Percentiles rank a stretch among this genome's conserved stretches.
These are phyloP conservation scores for Coniochaeta sp. DNA, from an alignment of 2,329 filamentous ascomycete species.

Conservation along the genomic window DNA sequence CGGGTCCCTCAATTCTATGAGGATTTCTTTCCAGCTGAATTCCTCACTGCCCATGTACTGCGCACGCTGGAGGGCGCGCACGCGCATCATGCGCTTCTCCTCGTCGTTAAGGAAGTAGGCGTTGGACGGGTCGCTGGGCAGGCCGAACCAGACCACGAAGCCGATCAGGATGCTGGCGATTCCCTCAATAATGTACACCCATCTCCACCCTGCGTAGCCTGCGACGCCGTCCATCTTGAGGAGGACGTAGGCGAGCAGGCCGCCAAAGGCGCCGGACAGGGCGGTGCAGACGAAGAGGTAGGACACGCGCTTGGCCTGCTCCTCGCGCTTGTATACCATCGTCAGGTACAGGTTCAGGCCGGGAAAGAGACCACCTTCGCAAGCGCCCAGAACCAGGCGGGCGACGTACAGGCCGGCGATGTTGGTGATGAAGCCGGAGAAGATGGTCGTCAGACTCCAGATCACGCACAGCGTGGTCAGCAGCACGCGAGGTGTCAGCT, in stretches of 20 bases:
- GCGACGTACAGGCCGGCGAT: slow-evolving; percentile 33
- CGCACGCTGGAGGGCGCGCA: slow-evolving; percentile 33
- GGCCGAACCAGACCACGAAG: slow-evolving; percentile 33
- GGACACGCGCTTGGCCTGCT: slow-evolving; percentile 45
- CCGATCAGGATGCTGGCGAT: slow-evolving; percentile 33
- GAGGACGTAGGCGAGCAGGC: slow-evolving; percentile 50
- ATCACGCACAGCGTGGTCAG: slow-evolving; percentile 18
- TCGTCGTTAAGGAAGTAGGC: slow-evolving; percentile 40
- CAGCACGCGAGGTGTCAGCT: slow-evolving; percentile 8
- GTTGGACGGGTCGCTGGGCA: slow-evolving; percentile 36
- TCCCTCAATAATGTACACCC: slow-evolving; percentile 37
- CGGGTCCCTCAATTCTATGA: slow-evolving; percentile 36
- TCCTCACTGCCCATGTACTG: slow-evolving; percentile 41
- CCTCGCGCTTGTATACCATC: slow-evolving; percentile 48
- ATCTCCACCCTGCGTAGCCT: slow-evolving; percentile 38
- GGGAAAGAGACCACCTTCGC: slow-evolving; percentile 41
- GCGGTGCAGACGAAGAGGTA: slow-evolving; percentile 47
- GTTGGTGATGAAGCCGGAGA: slow-evolving; percentile 35
- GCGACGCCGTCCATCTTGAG: slow-evolving; percentile 36
- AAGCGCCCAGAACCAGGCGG: slow-evolving; percentile 37
- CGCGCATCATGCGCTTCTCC: slow-evolving; percentile 41
- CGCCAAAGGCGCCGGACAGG: slow-evolving; percentile 46
- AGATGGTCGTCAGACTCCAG: slow-evolving; percentile 41
- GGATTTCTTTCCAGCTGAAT: slow-evolving; percentile 42
- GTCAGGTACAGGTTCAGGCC: slow-evolving; percentile 39